Base-by-base conservation (phyloP, 2,329 filamentous ascomycete species). In the Cyphellophora europaea region DNA sequence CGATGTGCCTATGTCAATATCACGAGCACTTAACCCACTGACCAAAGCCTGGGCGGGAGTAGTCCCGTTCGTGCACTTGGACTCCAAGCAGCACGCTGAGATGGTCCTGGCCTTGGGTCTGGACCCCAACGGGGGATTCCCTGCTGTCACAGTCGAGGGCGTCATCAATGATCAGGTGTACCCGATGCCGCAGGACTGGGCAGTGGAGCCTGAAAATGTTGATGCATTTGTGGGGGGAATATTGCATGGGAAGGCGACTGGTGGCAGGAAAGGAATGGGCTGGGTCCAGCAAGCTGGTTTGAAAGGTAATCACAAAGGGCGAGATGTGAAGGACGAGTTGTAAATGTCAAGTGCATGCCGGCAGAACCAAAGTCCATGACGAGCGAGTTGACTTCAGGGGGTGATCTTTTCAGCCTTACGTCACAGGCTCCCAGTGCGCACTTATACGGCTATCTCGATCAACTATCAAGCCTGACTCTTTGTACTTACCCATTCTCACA, bases 101-200 rank as follows among this genome's bases (percentile, higher is more conserved):
- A 8, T 25, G 21, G 8, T 25, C 21, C 8, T 8, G 8, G 21
- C 21, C 8, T n/a, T 25, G n/a, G 21, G n/a, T 8, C 21, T 25
- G 8, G 21, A 25, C 21, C 21, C 21, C 8, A 25, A 25, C 8
- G 8, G 8, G 21, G 21, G n/a, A n/a, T n/a, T 25, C 8, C 21
- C 21, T 8, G 21, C 21, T 8, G 8, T 25, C 8, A 8, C 21
- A n/a, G 21, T 25, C 8, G 21, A 25, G n/a, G 21, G 21, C 8
- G 21, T 25, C 21, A 25, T 25, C 21, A 25, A 25, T n/a, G 8
- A 8, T 8, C 8, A 25, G 21, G 21, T 25, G n/a, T 25, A 25
- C 21, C 21, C 21, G n/a, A 25, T 25, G 21, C 21, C 21, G 21
- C 21, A 25, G n/a, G 21, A 25, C 21, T 25, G 21, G 21, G 21